Evolutionary conservation across 1,139 yeast genomes (phyloP).

Genomic region (Pichia cactophila): DNA sequence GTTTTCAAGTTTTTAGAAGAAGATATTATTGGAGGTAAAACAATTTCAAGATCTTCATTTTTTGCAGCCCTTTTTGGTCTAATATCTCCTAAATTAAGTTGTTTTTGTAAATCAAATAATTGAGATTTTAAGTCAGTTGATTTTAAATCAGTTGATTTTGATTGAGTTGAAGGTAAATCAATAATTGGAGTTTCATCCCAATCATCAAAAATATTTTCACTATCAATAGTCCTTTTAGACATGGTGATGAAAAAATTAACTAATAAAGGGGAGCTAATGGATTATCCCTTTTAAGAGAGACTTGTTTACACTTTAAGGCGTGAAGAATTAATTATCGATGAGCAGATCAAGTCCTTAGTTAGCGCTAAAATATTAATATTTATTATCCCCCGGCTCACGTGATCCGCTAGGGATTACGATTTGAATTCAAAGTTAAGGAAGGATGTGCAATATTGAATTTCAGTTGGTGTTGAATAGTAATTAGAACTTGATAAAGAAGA

Average conservation of each 20-base stretch:
- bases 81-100: conserved; percentile 20
- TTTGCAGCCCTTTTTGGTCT: conserved; percentile 7
- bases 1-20: background rate
- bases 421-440: too few relatives aligned
- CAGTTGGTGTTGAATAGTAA: too few relatives aligned
- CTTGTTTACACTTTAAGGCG: too few relatives aligned
- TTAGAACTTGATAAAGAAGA: too few relatives aligned
- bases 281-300: too few relatives aligned
- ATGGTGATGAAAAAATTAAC: background rate
- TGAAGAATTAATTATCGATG: too few relatives aligned
- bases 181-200: conserved; percentile 9
- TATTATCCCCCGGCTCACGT: too few relatives aligned
- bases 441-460: too few relatives aligned
- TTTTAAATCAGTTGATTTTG: conserved; percentile 8
- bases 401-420: too few relatives aligned
- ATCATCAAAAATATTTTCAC: conserved; percentile 1
- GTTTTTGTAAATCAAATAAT: conserved; percentile 51
- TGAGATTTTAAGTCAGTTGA: conserved; percentile 49
- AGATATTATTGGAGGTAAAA: conserved; percentile 17
- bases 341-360: too few relatives aligned
- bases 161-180: background rate
- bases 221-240: background rate
- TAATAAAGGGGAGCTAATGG: too few relatives aligned
- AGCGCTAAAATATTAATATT: too few relatives aligned
- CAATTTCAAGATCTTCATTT: conserved; percentile 23